Conservation (phyloP, 345 rosid species). For the Triadica sebifera region DNA sequence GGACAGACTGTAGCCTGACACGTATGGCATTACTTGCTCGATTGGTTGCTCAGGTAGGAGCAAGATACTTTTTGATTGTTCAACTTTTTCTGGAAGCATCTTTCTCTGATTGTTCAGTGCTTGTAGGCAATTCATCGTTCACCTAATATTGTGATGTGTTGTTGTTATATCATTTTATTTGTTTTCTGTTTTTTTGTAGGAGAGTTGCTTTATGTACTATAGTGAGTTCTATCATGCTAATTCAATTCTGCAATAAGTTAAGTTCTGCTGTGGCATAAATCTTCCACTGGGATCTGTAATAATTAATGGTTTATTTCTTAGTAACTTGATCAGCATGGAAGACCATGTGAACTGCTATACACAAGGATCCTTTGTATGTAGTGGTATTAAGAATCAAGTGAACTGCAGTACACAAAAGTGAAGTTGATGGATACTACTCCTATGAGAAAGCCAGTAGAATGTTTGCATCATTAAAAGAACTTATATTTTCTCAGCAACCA, state of each 20-base stretch:
- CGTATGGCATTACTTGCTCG: slow-evolving; percentile 78
- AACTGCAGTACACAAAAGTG: not conserved
- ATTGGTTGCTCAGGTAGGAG: slow-evolving; percentile 72
- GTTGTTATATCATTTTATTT: not conserved
- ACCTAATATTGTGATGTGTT: not conserved
- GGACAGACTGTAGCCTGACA: slow-evolving; percentile 47
- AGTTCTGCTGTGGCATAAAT: slow-evolving; percentile 3
- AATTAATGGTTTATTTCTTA: not conserved
- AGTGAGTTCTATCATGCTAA: not conserved
- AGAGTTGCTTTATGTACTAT: not conserved
- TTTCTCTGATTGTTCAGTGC: not conserved
- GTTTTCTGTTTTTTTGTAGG: not conserved
- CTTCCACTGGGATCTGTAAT: not conserved
- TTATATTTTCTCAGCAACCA: not conserved
- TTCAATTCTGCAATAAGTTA: not conserved
- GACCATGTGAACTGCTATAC: not conserved
- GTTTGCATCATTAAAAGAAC: not conserved
- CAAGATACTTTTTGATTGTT: not conserved
- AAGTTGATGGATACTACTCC: slow-evolving; percentile 2
- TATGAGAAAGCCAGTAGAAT: not conserved
- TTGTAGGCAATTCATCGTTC: not conserved
- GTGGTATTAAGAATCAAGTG: not conserved
- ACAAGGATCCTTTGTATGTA: not conserved
- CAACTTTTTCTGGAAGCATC: not conserved
- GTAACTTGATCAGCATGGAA: not conserved